Evolutionary conservation across 2,329 filamentous ascomycete species (phyloP).

Genomic region (Hymenoscyphus fraxineus): DNA sequence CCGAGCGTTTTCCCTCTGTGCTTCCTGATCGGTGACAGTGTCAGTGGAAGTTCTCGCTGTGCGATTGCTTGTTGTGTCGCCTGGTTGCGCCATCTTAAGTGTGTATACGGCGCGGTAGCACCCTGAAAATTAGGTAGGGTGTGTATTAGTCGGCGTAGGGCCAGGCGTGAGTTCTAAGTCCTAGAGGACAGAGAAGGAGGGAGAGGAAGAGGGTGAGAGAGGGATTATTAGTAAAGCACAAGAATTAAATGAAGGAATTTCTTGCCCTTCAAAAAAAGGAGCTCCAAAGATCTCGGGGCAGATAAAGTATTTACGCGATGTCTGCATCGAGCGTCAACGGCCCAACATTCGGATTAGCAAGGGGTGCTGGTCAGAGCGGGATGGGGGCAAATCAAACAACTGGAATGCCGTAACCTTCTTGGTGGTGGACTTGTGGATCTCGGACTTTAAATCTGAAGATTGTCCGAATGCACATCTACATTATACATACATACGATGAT

Average conservation of each 20-base stretch:
- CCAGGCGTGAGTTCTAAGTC: not conserved
- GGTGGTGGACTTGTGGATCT: not conserved
- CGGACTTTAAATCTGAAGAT: not conserved
- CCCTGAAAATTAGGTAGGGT: not conserved
- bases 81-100: not conserved
- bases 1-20: conserved; percentile 26
- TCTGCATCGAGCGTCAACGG: too few relatives aligned
- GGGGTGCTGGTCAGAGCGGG: conserved; percentile 11
- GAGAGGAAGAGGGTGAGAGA: not conserved
- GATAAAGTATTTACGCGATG: not conserved
- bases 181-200: not conserved
- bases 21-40: conserved; percentile 42
- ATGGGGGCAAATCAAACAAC: not conserved
- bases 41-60: conserved; percentile 20
- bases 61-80: conserved; percentile 10
- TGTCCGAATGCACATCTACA: not conserved
- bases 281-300: not conserved
- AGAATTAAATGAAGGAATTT: not conserved
- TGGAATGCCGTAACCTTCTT: not conserved
- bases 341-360: conserved; percentile 3
- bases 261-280: not conserved
- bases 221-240: not conserved
- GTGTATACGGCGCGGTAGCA: not conserved
- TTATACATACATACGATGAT: too few relatives aligned
- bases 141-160: not conserved